Base-by-base conservation (phyloP, 257 asterid genomes). In the Gentiana straminea region DNA sequence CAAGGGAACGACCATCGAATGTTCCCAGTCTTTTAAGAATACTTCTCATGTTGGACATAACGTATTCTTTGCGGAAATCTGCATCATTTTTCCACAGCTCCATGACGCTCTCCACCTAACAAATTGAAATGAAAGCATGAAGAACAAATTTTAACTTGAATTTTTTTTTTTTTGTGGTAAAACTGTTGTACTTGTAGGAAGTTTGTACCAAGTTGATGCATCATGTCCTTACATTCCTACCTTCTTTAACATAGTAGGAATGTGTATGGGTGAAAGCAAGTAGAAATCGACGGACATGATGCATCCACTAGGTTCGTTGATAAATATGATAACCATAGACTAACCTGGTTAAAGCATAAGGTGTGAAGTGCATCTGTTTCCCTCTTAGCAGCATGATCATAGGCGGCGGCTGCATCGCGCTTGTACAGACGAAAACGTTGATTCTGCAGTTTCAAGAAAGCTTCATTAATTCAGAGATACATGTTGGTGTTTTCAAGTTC, bases 1-100 rank as follows among this genome's bases (percentile, higher is more conserved):
- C 93, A 51, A 88, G 95, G 48, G 86, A 61, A 56, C 95, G 94
- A 61, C 97, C 94, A 61, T 92, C 98, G 65, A 81, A 72, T 45
- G 97, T 85, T 54, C 97, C 97, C 11, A 92, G 72, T 83, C 94
- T 83, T 81, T 85, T 62, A 51, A 80, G 45, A 2, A 86, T 84
- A 64, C 95, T 88, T 73, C 82, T 75, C 63, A 61, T 61, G 60
- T 88, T 92, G 74, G 68, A 77, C 64, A 67, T 72, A 60, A 68
- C 62, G 54, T 92, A 92, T 32, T 88, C 94, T 55, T 72, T 61
- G 13, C 94, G 86, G 68, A 92, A 92, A 61, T 80, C 93, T 2
- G 55, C 73, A 33, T 77, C 67, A 8, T 69, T 71, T 68, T 84
- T 85, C 98, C 97, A 87, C 41, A 85, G 75, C 59, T 85, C 79